Conservation (phyloP, 352 stramenopile species). For the Aphanomyces cochlioides region DNA sequence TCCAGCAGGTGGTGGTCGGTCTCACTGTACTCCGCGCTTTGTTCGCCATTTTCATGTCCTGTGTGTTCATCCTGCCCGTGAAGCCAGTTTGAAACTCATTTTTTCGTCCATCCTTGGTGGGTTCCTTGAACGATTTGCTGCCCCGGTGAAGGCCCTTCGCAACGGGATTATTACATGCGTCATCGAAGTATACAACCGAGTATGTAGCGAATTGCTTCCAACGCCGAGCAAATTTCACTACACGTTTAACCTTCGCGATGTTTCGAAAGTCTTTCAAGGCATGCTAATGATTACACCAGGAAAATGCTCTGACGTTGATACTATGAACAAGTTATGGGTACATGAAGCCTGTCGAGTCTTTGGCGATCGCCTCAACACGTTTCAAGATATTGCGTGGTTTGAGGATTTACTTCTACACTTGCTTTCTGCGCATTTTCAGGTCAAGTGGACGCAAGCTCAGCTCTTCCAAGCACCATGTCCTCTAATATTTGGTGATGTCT, state of each 20-base stretch:
- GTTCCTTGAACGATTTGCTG: constrained; percentile 88
- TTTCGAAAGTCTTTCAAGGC: constrained; percentile 95
- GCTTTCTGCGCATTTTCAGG: constrained; percentile 67
- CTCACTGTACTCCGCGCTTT: constrained; percentile 89
- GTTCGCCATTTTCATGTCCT: constrained; percentile 94
- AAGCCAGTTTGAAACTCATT: constrained; percentile 88
- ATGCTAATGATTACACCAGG: constrained; percentile 90
- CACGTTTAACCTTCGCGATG: constrained; percentile 95
- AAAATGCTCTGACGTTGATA: constrained; percentile 78
- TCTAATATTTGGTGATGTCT: constrained; percentile 91
- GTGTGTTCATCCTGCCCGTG: constrained; percentile 88
- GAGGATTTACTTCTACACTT: constrained; percentile 84
- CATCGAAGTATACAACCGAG: constrained; percentile 92
- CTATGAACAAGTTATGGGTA: constrained; percentile 88
- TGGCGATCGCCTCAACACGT: constrained; percentile 90
- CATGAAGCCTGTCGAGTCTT: constrained; percentile 92
- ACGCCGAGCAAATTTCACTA: constrained; percentile 93
- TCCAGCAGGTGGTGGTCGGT: constrained; percentile 83
- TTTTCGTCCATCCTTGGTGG: constrained; percentile 92
- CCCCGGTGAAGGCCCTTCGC: constrained; percentile 73
- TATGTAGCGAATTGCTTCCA: constrained; percentile 88
- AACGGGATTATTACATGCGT: constrained; percentile 82
- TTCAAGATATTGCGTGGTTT: constrained; percentile 87
- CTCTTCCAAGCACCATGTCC: constrained; percentile 86
- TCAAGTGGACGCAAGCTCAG: constrained; percentile 68